Evolutionary conservation across 345 rosid genomes (phyloP), one percentile per base, ranked within the genome.

Genomic region (Rhodamnia rubescens): DNA sequence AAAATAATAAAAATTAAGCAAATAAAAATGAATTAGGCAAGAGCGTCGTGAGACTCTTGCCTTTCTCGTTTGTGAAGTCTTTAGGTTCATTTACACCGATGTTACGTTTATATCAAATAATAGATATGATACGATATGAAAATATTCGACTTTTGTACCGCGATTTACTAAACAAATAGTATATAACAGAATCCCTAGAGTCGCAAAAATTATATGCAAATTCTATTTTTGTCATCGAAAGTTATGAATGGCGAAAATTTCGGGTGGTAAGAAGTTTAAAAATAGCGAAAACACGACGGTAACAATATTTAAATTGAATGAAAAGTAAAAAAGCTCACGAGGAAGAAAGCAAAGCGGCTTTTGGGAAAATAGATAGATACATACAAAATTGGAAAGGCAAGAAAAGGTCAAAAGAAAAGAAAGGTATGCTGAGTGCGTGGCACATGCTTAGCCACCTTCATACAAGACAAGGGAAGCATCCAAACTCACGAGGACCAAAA

Each of bases 371-470:
- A 32, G 44, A 36, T 36, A 36, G 53, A 27, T 32, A 80, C 29
- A 4, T 81, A 44, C 83, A 49, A 26, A 81, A 81, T 47, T 26
- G 32, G n/a, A 81, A 81, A 81, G 82, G 29, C 15, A 5, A 26
- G 20, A 81, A 49, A 75, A 27, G 24, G 27, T 7, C 4, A 22
- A 56, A 56, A 56, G 59, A 3, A 56, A 4, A 15, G 1, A 3
- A 2, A 18, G 40, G 40, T 36, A 36, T 42, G 44, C 44, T 42
- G 4, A 42, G 82, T 74, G 83, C 2, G 83, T 32, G 83, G 86
- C 86, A 85, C 86, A 74, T 85, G 86, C 83, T 22, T 26, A 2
- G 47, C 85, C 85, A 58, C 85, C 78, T 57, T 16, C 85, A 16
- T 1, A 47, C 44, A n/a, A 21, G 85, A 58, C 53, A 58, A 57